phyloP scores from a whole-genome alignment of 495 filamentous ascomycete species.

The Cercophora sp. region DNA sequence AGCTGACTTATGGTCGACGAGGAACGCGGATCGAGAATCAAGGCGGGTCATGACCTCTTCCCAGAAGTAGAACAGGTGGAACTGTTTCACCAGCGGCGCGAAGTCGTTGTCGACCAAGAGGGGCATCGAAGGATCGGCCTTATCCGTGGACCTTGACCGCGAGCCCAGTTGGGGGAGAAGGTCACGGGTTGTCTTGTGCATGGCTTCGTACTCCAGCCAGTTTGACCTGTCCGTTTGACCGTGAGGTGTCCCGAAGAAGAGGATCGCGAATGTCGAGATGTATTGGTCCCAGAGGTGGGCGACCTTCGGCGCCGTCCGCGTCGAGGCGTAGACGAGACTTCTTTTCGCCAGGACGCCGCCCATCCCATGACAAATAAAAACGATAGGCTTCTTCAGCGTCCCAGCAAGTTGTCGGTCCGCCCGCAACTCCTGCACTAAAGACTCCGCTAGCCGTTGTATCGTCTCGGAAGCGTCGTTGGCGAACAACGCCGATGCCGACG shows the following conservation, averaged over 20 bases:
- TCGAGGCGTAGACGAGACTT: conserved; percentile 8
- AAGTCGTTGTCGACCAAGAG: neutral
- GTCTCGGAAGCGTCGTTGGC: conserved; percentile 7
- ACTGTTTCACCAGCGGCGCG: conserved; percentile 2
- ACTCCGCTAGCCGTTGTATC: conserved; percentile 8
- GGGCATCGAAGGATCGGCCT: neutral
- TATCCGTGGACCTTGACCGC: neutral
- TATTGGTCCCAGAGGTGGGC: conserved; percentile 8
- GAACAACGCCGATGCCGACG: conserved; percentile 4
- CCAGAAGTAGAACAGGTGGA: conserved; percentile 12
- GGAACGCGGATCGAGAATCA: neutral
- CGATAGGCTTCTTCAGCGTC: conserved; percentile 1
- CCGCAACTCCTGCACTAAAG: conserved; percentile 6
- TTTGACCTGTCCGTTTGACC: neutral
- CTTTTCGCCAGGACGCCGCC: conserved; percentile 12
- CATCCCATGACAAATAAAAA: conserved; percentile 8
- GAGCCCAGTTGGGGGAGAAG: neutral
- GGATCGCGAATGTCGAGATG: conserved; percentile 12
- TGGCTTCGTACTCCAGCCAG: conserved; percentile 7
- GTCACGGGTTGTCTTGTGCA: neutral
- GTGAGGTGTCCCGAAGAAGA: conserved; percentile 14
- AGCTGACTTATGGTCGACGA: neutral
- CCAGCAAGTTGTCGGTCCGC: conserved; percentile 4
- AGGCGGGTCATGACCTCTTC: conserved; percentile 1
- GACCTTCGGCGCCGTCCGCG: conserved; percentile 9